phyloP scores from a whole-genome alignment of 176 grass and related monocot genomes.

The Elymus sibiricus region DNA sequence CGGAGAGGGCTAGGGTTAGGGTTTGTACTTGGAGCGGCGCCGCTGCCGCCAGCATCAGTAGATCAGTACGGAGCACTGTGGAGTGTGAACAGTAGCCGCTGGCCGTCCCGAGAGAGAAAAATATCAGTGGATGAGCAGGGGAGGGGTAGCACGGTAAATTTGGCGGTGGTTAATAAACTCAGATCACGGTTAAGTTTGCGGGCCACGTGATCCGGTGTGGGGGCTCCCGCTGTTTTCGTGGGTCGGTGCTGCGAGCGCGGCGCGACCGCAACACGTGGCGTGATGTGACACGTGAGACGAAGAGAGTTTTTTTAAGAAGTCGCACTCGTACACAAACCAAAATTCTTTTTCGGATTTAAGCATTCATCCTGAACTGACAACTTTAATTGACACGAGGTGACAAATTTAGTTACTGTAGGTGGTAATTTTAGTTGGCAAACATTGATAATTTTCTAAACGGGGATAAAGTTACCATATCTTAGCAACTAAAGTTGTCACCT shows the following conservation, averaged over 20 bases:
- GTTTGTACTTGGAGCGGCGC: slow-evolving; percentile 8
- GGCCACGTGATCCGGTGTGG: background rate
- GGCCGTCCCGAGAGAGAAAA: background rate
- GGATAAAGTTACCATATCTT: too few relatives aligned
- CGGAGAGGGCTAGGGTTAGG: slow-evolving; percentile 35
- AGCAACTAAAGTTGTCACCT: too few relatives aligned
- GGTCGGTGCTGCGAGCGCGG: background rate
- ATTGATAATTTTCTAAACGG: too few relatives aligned
- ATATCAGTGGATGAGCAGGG: background rate
- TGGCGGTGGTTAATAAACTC: background rate
- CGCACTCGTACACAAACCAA: too few relatives aligned
- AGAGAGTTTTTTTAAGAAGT: too few relatives aligned
- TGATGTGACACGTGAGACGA: too few relatives aligned
- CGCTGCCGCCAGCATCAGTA: background rate
- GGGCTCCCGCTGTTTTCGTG: background rate
- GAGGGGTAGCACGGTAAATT: slow-evolving; percentile 26
- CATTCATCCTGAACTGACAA: too few relatives aligned
- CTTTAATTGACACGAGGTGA: too few relatives aligned
- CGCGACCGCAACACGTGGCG: background rate
- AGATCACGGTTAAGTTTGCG: background rate
- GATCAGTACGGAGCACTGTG: background rate
- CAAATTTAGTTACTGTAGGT: too few relatives aligned
- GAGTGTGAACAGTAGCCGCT: slow-evolving; percentile 32
- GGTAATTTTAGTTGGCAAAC: too few relatives aligned
- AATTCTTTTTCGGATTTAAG: too few relatives aligned